Evolutionary conservation across 768 basidiomycete species (phyloP).

Genomic region (Tulasnella sp.): DNA sequence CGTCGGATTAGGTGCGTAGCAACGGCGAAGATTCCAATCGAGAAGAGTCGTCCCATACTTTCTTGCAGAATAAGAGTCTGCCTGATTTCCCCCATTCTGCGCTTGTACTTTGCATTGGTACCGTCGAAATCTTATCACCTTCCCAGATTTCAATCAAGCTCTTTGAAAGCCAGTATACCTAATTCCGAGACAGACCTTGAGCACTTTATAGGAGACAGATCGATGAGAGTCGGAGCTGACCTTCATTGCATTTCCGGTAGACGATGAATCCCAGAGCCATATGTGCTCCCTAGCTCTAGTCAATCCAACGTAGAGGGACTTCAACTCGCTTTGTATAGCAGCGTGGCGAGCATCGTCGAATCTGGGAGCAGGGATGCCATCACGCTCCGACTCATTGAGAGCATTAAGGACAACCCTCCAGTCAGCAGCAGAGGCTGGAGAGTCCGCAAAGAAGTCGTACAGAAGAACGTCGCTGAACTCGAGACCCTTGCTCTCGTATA

Average conservation of each 20-base stretch:
- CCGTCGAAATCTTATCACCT: background rate
- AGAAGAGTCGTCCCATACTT: no score
- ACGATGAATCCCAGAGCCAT: conserved; percentile 16
- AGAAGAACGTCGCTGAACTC: conserved; percentile 60
- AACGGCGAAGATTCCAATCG: background rate
- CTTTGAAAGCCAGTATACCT: background rate
- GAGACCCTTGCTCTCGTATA: conserved; percentile 54
- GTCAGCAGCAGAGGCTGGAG: conserved; percentile 36
- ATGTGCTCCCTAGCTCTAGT: conserved; percentile 15
- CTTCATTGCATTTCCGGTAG: conserved; percentile 1
- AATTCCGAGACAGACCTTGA: background rate
- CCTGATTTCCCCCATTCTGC: background rate
- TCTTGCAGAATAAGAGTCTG: no score
- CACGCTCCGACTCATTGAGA: background rate
- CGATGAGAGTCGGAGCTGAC: background rate
- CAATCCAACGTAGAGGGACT: conserved; percentile 15
- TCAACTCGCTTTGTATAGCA: conserved; percentile 16
- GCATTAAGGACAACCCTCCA: conserved; percentile 47
- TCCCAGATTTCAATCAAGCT: background rate
- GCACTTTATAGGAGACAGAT: background rate
- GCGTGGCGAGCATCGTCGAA: background rate
- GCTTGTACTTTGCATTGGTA: background rate
- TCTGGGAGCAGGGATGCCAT: background rate
- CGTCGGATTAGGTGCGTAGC: background rate
- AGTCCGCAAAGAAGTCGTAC: conserved; percentile 66